Base-by-base conservation (phyloP, 148 eudicot genomes). In the Rhododendron griersonianum region DNA sequence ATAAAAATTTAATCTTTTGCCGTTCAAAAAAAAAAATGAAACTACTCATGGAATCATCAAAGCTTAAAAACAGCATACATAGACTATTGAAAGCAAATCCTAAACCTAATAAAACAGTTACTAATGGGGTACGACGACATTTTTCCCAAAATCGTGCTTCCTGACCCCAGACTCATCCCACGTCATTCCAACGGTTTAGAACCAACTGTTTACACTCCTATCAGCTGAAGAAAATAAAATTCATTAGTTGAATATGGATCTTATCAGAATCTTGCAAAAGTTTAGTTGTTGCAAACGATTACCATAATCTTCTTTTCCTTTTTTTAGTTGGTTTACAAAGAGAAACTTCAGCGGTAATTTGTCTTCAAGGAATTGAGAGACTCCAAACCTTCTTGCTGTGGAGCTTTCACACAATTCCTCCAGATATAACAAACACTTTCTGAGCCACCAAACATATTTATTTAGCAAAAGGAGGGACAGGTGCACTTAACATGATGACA, bases 401-500 rank as follows among this genome's bases (percentile, higher is more conserved):
- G 33, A 14, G 59, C 37, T 48, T 73, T 48, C 59, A 33, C 16
- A 35, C 48, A 75, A 15, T 35, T 75, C 48, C 25, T 79, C 33
- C 10, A 74, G 11, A n/a, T 21, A 15, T 23, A 84, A 14, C 33
- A 76, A 19, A 76, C 61, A 76, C 33, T 55, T 50, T 19, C 55
- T 51, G 45, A 77, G 23, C 51, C 51, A 76, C 44, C 37, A 55
- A 80, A 55, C 4, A 23, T 35, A 30, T 1, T 35, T 10, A 30
- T 53, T 50, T 30, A 37, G 81, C 53, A 3, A 41, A 37, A 44
- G 23, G 57, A 45, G 76, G 16, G 33, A 50, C 53, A 45, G 50
- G 61, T 23, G 81, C 37, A 28, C 50, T 84, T 37, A 33, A 83
- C 73, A 33, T 50, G 21, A 71, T 33, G 63, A 83, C 78, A 84